Conservation (phyloP, 768 basidiomycete species). For the Russula dissimulans region DNA sequence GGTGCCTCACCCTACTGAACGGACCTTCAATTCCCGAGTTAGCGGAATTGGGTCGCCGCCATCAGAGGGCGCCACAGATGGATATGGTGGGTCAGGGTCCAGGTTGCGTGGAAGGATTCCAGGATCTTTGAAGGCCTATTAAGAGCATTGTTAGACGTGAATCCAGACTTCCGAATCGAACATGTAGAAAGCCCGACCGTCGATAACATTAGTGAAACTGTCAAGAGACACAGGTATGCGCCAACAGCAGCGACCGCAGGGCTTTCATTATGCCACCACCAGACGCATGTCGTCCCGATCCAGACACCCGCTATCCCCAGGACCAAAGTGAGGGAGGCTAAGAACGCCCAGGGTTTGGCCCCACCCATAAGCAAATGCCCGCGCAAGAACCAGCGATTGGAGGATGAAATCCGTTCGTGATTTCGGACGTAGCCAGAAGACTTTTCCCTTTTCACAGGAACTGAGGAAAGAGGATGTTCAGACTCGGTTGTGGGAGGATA, state of each 20-base stretch:
- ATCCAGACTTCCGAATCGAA: slow-evolving; percentile 8
- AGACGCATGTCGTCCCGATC: slow-evolving; percentile 82
- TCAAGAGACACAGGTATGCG: slow-evolving; percentile 53
- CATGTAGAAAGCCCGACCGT: slow-evolving; percentile 43
- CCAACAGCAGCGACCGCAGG: slow-evolving; percentile 62
- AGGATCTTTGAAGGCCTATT: slow-evolving; percentile 68
- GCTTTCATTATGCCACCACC: slow-evolving; percentile 80
- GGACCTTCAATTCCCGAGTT: slow-evolving; percentile 75
- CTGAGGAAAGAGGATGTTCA: slow-evolving; percentile 26
- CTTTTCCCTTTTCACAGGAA: slow-evolving; percentile 26
- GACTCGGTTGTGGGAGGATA: slow-evolving; percentile 15
- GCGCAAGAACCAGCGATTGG: slow-evolving; percentile 64
- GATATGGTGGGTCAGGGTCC: slow-evolving; percentile 78
- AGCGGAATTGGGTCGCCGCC: slow-evolving; percentile 53
- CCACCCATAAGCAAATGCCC: slow-evolving; percentile 78
- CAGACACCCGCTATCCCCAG: slow-evolving; percentile 68
- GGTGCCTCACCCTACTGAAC: slow-evolving; percentile 58
- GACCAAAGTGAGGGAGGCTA: slow-evolving; percentile 51
- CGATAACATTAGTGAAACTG: slow-evolving; percentile 64
- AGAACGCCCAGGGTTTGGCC: slow-evolving; percentile 77
- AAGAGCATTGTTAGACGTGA: slow-evolving; percentile 16
- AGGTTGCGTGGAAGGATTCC: slow-evolving; percentile 85
- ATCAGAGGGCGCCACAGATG: slow-evolving; percentile 49
- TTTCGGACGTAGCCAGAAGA: slow-evolving; percentile 41
- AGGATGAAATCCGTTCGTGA: slow-evolving; percentile 58